Percentiles rank a stretch among this genome's conserved stretches.
These are phyloP conservation scores for Hyphodiscus hymeniophilus DNA, from an alignment of 495 filamentous ascomycete genomes.

Conservation along the genomic window DNA sequence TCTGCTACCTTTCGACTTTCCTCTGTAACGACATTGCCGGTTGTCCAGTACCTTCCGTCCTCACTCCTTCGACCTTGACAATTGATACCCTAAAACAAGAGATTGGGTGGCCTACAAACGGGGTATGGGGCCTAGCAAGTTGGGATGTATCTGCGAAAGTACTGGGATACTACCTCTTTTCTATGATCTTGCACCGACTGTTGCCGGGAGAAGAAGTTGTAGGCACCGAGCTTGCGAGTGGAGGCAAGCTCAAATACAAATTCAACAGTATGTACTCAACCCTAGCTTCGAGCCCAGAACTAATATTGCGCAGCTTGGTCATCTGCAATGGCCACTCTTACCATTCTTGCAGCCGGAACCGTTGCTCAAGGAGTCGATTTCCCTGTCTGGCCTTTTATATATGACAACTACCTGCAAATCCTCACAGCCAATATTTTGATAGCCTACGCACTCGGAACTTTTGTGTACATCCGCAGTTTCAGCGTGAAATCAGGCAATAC, in stretches of 20 bases:
- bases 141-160: slow-evolving; percentile 56
- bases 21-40: slow-evolving; percentile 88
- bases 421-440: slow-evolving; percentile 78
- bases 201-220: slow-evolving; percentile 68
- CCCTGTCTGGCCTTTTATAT: slow-evolving; percentile 83
- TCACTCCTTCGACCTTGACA: slow-evolving; percentile 63
- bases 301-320: slow-evolving; percentile 52
- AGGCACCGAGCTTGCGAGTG: slow-evolving; percentile 60
- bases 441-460: slow-evolving; percentile 56
- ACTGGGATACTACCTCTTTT: slow-evolving; percentile 73
- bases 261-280: slow-evolving; percentile 50
- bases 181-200: slow-evolving; percentile 62
- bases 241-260: slow-evolving; percentile 75
- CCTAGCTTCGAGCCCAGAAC: slow-evolving; percentile 33
- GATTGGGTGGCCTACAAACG: slow-evolving; percentile 67
- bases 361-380: slow-evolving; percentile 71
- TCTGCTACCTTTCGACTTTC: slow-evolving; percentile 70
- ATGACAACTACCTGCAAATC: slow-evolving; percentile 81
- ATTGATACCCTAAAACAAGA: slow-evolving; percentile 66
- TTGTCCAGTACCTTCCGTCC: slow-evolving; percentile 80
- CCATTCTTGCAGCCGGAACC: slow-evolving; percentile 62
- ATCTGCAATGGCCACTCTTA: slow-evolving; percentile 63
- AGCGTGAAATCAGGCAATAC: slow-evolving; percentile 62
- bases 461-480: slow-evolving; percentile 76
- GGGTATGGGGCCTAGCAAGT: slow-evolving; percentile 51